Percentiles rank a stretch among this genome's conserved stretches.
These are phyloP conservation scores for Albatrellus sp. DNA, from an alignment of 1,284 basidiomycete species.

Conservation along the genomic window DNA sequence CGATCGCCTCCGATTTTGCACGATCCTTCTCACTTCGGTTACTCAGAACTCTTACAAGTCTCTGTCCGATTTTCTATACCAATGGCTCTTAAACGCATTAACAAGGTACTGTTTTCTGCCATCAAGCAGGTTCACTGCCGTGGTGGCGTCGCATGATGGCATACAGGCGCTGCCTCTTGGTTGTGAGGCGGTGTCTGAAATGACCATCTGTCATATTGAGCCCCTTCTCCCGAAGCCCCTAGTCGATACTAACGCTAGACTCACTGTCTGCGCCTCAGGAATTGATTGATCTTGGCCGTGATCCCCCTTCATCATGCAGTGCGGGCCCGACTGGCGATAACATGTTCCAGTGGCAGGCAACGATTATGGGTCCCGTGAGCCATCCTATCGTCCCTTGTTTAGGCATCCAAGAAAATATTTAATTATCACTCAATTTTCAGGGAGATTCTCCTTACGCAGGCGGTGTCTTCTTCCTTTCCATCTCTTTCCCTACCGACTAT, in stretches of 20 bases:
- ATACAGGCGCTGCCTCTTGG: not conserved
- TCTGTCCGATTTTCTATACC: constrained; percentile 15
- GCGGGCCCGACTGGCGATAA: constrained; percentile 93
- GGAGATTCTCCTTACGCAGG: constrained; percentile 92
- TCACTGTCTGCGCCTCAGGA: constrained; percentile 43
- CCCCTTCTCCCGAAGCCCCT: not conserved
- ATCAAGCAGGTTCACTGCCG: not conserved
- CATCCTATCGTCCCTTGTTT: constrained; percentile 12
- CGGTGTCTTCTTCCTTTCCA: constrained; percentile 94
- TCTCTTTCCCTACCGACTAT: constrained; percentile 91
- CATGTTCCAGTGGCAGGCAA: constrained; percentile 97
- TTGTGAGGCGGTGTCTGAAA: not conserved
- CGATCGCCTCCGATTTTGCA: constrained; percentile 13
- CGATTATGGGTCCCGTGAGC: constrained; percentile 89
- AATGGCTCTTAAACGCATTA: constrained; percentile 98
- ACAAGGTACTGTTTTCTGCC: constrained; percentile 60
- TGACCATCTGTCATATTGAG: not conserved
- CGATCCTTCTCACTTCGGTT: constrained; percentile 13
- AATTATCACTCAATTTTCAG: constrained; percentile 24
- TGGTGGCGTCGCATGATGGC: not conserved
- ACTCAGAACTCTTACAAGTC: constrained; percentile 12
- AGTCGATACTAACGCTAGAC: constrained; percentile 6
- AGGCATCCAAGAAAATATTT: constrained; percentile 3
- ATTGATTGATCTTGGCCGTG: constrained; percentile 93
- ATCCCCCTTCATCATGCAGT: constrained; percentile 95